Evolutionary conservation across 371 early-diverging fungal species (phyloP), one percentile per base, ranked within the genome.

Genomic region (Coemansia sp.): DNA sequence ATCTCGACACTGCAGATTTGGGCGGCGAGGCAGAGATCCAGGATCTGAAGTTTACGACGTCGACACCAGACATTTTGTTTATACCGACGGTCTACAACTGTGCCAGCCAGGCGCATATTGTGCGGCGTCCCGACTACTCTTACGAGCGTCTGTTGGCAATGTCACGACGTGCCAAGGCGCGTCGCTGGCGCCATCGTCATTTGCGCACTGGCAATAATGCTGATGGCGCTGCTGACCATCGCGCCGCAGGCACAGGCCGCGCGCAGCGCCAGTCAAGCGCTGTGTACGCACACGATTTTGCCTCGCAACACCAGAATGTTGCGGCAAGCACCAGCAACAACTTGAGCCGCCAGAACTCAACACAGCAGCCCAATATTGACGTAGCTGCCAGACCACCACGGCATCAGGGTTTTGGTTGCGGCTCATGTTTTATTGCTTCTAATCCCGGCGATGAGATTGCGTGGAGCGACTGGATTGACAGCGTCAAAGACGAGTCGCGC

Each of bases 391-490:
- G 36, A n/a, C 10, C 54, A 38, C 35, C 54, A 1, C 2, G 14
- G 39, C 54, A 5, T 5, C 14, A 26, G 39, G 9, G 39, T 39
- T 33, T 41, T 16, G 16, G n/a, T n/a, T 33, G 6, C 45, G 57
- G 11, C n/a, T 6, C 11, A 45, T 14, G 4, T 26, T 26, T 26
- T 26, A 26, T 26, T 26, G 26, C 26, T 26, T 3, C n/a, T 2
- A 31, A 61, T n/a, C 35, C 43, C 31, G 38, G 34, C 30, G 53
- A 45, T 11, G 34, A 42, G 8, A 20, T 65, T 48, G 34, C 12
- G 11, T 72, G 74, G 74, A 12, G n/a, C 16, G 55, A 43, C 54
- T 72, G 74, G 74, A 61, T 49, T 11, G 69, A 64, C 42, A 48
- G 42, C n/a, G 45, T 68, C 34, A 8, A n/a, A 4, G 5, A 36